These are phyloP conservation scores for Apiotrichum gracile DNA, from an alignment of 1,284 basidiomycete species.

Conservation along the genomic window DNA sequence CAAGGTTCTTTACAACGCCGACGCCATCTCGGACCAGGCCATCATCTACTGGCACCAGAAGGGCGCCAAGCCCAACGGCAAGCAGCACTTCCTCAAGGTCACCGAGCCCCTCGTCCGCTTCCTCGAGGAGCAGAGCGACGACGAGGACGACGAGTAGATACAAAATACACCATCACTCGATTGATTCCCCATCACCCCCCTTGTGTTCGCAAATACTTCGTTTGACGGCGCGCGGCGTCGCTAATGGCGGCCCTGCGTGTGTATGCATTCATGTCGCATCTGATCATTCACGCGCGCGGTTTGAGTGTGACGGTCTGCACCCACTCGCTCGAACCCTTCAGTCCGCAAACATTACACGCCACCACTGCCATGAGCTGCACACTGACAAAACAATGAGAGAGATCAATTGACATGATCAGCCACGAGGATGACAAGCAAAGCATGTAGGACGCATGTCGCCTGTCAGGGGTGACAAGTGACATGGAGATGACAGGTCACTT, in stretches of 20 bases:
- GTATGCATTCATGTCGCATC: slow-evolving; percentile 3
- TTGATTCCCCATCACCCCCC: no score
- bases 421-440: no score
- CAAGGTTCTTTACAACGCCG: slow-evolving; percentile 91
- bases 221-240: background rate
- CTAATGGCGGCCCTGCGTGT: background rate
- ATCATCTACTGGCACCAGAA: slow-evolving; percentile 98
- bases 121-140: slow-evolving; percentile 43
- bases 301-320: no score
- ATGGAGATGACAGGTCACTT: no score
- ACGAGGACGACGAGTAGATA: slow-evolving; percentile 32
- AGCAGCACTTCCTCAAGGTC: slow-evolving; percentile 86
- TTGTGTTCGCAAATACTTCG: background rate
- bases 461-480: no score
- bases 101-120: slow-evolving; percentile 79
- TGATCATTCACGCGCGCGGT: no score
- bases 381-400: no score
- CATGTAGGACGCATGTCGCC: no score
- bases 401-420: no score
- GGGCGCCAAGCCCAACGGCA: slow-evolving; percentile 88
- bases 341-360: no score
- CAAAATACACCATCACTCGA: background rate
- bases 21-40: slow-evolving; percentile 88
- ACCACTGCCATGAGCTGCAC: no score
- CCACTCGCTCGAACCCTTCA: no score